A percentile compares a stretch with the other conserved stretches of the same genome.
Evolutionary conservation across 2,329 filamentous ascomycete genomes (phyloP).

Genomic region (Fusarium bulbicola): DNA sequence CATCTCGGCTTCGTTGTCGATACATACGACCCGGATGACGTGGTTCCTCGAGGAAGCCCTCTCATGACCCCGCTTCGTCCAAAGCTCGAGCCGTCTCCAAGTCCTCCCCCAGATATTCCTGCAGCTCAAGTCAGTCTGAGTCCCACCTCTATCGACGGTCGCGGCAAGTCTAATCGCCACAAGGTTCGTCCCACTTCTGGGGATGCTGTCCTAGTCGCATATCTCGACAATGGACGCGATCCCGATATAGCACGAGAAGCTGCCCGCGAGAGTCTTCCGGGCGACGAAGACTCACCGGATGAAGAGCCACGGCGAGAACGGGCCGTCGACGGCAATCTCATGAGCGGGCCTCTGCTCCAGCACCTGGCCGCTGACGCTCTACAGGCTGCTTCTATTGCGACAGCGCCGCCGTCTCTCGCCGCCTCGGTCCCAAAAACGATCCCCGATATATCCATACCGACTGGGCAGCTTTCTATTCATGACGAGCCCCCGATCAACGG

Average conservation of each 20-base stretch:
- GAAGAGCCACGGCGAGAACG: conserved; percentile 31
- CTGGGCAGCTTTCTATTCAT: conserved; percentile 46
- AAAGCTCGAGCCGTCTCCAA: conserved; percentile 46
- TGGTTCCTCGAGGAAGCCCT: conserved; percentile 53
- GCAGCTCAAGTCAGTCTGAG: conserved; percentile 48
- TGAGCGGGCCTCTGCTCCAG: conserved; percentile 41
- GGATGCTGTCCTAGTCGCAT: conserved; percentile 73
- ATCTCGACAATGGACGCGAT: conserved; percentile 69
- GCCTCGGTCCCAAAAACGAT: conserved; percentile 31
- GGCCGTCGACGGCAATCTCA: conserved; percentile 21
- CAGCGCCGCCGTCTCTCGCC: conserved; percentile 11
- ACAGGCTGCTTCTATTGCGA: conserved; percentile 37
- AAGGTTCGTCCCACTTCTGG: conserved; percentile 67
- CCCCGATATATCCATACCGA: conserved; percentile 44
- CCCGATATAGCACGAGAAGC: conserved; percentile 71
- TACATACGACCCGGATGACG: conserved; percentile 57
- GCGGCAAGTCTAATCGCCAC: conserved; percentile 61
- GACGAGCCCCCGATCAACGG: conserved; percentile 41
- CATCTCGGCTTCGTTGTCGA: conserved; percentile 44
- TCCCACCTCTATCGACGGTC: conserved; percentile 45
- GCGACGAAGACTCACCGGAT: conserved; percentile 47
- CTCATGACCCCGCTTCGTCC: conserved; percentile 48
- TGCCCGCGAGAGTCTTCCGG: conserved; percentile 61
- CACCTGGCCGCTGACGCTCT: conserved; percentile 47
- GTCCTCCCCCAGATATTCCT: conserved; percentile 50